Percentiles rank a stretch among this genome's conserved stretches.
phyloP scores from a whole-genome alignment of 768 basidiomycete genomes.

The Tylopilus plumbeoviolaceoides region DNA sequence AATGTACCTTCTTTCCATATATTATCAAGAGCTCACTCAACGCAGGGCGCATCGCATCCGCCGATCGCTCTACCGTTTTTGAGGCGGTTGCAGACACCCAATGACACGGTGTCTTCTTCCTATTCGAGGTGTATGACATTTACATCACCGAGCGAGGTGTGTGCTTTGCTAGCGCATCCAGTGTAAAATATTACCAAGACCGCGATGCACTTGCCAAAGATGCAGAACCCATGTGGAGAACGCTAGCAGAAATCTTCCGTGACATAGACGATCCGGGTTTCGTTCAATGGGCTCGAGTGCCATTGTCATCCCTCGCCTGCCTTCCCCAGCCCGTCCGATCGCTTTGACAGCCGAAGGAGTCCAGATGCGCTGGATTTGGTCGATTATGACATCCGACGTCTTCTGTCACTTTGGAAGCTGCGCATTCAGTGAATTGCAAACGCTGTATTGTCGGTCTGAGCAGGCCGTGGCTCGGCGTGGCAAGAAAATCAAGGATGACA shows the following conservation, averaged over 20 bases:
- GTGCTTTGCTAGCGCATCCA: slow-evolving; percentile 23
- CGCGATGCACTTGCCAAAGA: slow-evolving; percentile 23
- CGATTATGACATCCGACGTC: slow-evolving; percentile 13
- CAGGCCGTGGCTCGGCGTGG: not conserved
- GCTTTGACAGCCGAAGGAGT: slow-evolving; percentile 14
- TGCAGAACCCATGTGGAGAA: slow-evolving; percentile 18
- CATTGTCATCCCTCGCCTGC: slow-evolving; percentile 26
- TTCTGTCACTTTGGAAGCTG: not conserved
- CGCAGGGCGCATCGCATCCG: slow-evolving; percentile 18
- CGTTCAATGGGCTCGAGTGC: slow-evolving; percentile 3
- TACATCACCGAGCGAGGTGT: slow-evolving; percentile 29
- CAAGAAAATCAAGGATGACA: slow-evolving; percentile 8
- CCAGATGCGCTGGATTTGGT: slow-evolving; percentile 22
- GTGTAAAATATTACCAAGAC: slow-evolving; percentile 16
- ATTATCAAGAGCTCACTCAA: slow-evolving; percentile 5
- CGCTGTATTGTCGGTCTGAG: not conserved
- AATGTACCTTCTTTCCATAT: not conserved
- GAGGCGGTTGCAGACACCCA: slow-evolving; percentile 31
- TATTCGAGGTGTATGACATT: slow-evolving; percentile 19
- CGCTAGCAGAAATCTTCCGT: slow-evolving; percentile 20
- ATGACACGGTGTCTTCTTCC: slow-evolving; percentile 24
- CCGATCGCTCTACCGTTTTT: slow-evolving; percentile 27
- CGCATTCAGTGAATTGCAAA: not conserved
- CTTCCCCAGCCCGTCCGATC: slow-evolving; percentile 21
- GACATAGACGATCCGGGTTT: not conserved